These are phyloP conservation scores for Scedosporium boydii DNA, from an alignment of 2,329 filamentous ascomycete genomes.

Conservation along the genomic window DNA sequence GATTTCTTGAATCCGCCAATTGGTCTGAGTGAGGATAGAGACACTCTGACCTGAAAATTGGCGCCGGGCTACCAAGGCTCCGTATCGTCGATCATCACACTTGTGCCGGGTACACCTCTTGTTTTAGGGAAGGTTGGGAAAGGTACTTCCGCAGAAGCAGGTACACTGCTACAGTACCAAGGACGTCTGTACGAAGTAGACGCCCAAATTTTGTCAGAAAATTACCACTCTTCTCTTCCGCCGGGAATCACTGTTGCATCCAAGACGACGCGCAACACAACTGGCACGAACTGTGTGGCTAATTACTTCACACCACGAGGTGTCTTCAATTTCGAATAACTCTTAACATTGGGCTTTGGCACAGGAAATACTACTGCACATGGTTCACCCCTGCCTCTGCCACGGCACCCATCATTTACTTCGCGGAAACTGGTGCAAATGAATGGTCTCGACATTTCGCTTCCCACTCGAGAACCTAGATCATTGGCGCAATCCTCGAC, in stretches of 20 bases:
- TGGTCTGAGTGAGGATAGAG: too few relatives aligned
- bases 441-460: constrained; percentile 1
- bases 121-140: too few relatives aligned
- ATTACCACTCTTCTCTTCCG: background rate
- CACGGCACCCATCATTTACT: background rate
- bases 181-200: background rate
- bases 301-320: background rate
- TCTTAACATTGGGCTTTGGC: background rate
- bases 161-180: too few relatives aligned
- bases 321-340: background rate
- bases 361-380: background rate
- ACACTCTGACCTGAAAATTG: too few relatives aligned
- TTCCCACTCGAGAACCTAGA: background rate
- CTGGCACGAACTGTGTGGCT: background rate
- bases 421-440: background rate
- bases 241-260: background rate
- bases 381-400: background rate
- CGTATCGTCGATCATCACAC: too few relatives aligned
- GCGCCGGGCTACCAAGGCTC: too few relatives aligned
- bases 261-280: background rate
- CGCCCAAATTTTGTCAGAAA: background rate
- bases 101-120: too few relatives aligned
- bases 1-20: too few relatives aligned
- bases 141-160: too few relatives aligned
- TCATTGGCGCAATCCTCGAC: background rate